phyloP scores from a whole-genome alignment of 2,329 filamentous ascomycete genomes.

The Calonectria pseudoturangicola region DNA sequence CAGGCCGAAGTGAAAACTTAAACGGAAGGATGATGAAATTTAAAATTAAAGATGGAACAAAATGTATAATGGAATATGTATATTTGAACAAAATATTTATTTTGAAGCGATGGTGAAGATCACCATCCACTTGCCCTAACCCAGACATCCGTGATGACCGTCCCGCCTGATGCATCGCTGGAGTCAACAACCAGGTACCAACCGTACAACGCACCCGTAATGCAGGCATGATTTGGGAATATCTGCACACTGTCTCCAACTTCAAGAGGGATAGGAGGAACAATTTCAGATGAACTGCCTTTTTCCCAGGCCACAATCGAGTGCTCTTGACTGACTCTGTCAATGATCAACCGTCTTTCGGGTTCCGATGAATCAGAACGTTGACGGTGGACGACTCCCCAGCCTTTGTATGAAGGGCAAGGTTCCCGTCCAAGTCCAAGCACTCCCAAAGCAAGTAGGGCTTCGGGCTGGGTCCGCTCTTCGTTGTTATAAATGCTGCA shows the following conservation, averaged over 20 bases:
- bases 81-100: no score
- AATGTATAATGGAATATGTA: no score
- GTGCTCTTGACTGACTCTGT: conserved; percentile 79
- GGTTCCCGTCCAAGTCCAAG: conserved; percentile 78
- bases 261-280: conserved; percentile 61
- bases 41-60: no score
- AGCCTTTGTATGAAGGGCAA: conserved; percentile 75
- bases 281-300: conserved; percentile 38
- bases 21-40: no score
- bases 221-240: conserved; percentile 80
- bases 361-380: conserved; percentile 3
- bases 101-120: no score
- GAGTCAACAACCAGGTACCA: conserved; percentile 75
- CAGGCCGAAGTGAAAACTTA: no score
- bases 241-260: conserved; percentile 67
- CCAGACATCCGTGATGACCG: conserved; percentile 75
- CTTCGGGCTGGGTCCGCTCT: conserved; percentile 65
- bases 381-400: conserved; percentile 72
- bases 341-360: conserved; percentile 69
- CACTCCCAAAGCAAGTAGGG: conserved; percentile 73
- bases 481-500: conserved; percentile 73
- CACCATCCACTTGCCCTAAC: conserved; percentile 72
- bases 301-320: conserved; percentile 73
- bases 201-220: conserved; percentile 75
- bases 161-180: conserved; percentile 60